A percentile compares a stretch with the other conserved stretches of the same genome.
Conservation (phyloP, 345 rosid species). For the Cardamine occulta region DNA sequence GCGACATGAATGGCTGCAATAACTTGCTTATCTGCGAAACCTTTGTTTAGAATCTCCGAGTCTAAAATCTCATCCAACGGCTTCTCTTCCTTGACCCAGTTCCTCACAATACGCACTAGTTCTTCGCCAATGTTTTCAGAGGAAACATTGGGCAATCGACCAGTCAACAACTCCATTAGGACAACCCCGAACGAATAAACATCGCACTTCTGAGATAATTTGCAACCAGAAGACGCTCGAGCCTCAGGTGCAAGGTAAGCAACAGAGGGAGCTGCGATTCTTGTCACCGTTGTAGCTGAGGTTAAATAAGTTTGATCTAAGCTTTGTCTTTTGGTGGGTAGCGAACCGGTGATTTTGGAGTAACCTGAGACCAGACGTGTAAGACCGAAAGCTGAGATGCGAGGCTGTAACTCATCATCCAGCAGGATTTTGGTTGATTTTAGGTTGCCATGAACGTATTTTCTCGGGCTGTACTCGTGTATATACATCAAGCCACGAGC, state of each 20-base stretch:
- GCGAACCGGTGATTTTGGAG: slow-evolving; percentile 46
- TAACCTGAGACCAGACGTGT: slow-evolving; percentile 57
- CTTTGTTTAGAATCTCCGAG: slow-evolving; percentile 59
- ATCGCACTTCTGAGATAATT: slow-evolving; percentile 81
- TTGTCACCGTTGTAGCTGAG: slow-evolving; percentile 50
- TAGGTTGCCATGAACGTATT: slow-evolving; percentile 76
- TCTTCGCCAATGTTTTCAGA: slow-evolving; percentile 69
- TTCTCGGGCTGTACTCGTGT: slow-evolving; percentile 78
- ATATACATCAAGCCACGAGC: slow-evolving; percentile 84
- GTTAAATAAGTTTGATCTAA: slow-evolving; percentile 49
- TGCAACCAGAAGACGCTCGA: slow-evolving; percentile 59
- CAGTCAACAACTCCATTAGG: slow-evolving; percentile 86
- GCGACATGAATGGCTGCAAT: slow-evolving; percentile 73
- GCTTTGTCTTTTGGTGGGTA: slow-evolving; percentile 55
- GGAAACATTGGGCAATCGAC: slow-evolving; percentile 60
- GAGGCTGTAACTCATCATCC: slow-evolving; percentile 78
- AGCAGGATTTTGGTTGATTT: slow-evolving; percentile 88
- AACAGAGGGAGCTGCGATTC: slow-evolving; percentile 51
- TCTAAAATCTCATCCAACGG: slow-evolving; percentile 82
- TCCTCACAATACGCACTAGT: slow-evolving; percentile 65
- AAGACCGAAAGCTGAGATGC: slow-evolving; percentile 79
- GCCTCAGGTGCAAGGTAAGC: slow-evolving; percentile 86
- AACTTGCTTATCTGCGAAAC: slow-evolving; percentile 72
- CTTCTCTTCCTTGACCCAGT: slow-evolving; percentile 64
- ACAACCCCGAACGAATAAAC: slow-evolving; percentile 86